Percentiles rank a stretch among this genome's conserved stretches.
phyloP scores from a whole-genome alignment of 805 yeast genomes.

The Zygotorulaspora sp. region DNA sequence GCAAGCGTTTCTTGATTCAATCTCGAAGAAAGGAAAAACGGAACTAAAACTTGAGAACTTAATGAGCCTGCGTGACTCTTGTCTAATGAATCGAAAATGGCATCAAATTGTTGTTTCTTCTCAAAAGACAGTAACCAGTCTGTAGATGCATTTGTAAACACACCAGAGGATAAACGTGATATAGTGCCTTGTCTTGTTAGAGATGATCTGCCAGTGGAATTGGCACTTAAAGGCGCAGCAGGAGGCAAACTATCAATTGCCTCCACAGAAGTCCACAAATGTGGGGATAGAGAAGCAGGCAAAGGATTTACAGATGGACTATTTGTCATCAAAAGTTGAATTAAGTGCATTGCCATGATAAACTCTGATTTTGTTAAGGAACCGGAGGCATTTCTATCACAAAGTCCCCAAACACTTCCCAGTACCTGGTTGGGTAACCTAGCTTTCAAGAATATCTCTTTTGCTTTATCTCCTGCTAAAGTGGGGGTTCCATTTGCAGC shows the following conservation, averaged over 20 bases:
- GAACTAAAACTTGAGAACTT: slow-evolving; percentile 78
- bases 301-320: slow-evolving; percentile 59
- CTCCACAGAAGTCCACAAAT: slow-evolving; percentile 38
- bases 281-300: slow-evolving; percentile 45
- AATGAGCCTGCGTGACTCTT: slow-evolving; percentile 56
- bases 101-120: slow-evolving; percentile 72
- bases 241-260: slow-evolving; percentile 17
- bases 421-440: slow-evolving; percentile 69
- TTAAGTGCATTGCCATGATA: slow-evolving; percentile 90
- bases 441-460: slow-evolving; percentile 84
- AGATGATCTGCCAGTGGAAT: slow-evolving; percentile 29
- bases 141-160: slow-evolving; percentile 36
- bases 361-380: slow-evolving; percentile 69
- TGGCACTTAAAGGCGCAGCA: slow-evolving; percentile 25
- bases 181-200: slow-evolving; percentile 37
- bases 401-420: slow-evolving; percentile 86
- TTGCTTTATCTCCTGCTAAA: slow-evolving; percentile 77
- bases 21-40: slow-evolving; percentile 82
- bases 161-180: slow-evolving; percentile 29
- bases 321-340: slow-evolving; percentile 61
- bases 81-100: slow-evolving; percentile 75
- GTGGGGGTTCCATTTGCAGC: slow-evolving; percentile 45
- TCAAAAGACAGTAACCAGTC: slow-evolving; percentile 69
- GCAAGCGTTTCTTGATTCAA: slow-evolving; percentile 83
- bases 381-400: slow-evolving; percentile 74